These are phyloP conservation scores for Vinca major DNA, from an alignment of 305 asterid species.

Conservation along the genomic window DNA sequence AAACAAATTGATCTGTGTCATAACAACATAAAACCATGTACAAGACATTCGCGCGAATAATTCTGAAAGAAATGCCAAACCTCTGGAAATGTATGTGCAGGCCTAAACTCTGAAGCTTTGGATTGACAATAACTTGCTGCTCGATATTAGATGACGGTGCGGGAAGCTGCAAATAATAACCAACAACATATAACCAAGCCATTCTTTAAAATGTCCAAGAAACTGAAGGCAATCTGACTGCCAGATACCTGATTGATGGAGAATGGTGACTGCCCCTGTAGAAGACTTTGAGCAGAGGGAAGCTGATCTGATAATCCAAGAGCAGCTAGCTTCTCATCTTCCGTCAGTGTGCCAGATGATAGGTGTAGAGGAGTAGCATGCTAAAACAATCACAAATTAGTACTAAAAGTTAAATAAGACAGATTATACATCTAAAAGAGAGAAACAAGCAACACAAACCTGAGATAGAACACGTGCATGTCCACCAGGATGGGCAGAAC, in stretches of 20 bases:
- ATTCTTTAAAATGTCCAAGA: conserved; percentile 3
- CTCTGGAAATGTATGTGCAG: conserved; percentile 84
- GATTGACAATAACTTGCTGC: conserved; percentile 79
- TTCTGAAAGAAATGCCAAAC: conserved; percentile 29
- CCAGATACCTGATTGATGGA: conserved; percentile 62
- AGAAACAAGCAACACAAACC: conserved; percentile 34
- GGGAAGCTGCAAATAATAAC: conserved; percentile 49
- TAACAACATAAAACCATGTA: neutral
- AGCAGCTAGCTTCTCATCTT: conserved; percentile 72
- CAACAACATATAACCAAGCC: conserved; percentile 10
- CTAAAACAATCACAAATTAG: conserved; percentile 35
- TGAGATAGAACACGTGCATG: conserved; percentile 64
- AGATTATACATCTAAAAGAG: neutral
- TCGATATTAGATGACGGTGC: conserved; percentile 69
- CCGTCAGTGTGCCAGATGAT: conserved; percentile 55
- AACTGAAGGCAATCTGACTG: conserved; percentile 11
- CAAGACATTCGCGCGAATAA: neutral
- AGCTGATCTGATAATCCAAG: conserved; percentile 72
- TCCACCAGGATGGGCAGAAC: conserved; percentile 53
- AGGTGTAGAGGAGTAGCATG: conserved; percentile 61
- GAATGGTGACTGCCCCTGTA: conserved; percentile 65
- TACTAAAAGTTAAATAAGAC: neutral
- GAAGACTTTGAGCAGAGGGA: conserved; percentile 61
- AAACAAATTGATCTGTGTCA: conserved; percentile 17
- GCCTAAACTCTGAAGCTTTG: conserved; percentile 62